Evolutionary conservation across 768 basidiomycete genomes (phyloP).

Genomic region (Rhizopogon vinicolor): DNA sequence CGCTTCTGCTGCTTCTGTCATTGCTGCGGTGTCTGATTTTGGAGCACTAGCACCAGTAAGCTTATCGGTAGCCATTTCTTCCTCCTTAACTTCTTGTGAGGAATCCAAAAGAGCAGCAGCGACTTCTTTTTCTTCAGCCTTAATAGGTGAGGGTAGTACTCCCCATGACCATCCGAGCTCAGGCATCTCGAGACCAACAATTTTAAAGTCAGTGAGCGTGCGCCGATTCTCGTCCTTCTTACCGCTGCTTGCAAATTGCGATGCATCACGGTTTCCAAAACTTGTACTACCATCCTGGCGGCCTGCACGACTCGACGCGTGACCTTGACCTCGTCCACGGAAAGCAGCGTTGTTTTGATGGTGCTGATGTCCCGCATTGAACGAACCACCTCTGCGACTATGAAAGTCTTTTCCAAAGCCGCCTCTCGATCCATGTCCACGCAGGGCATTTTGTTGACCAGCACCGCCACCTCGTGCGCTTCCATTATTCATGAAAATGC

Average conservation of each 20-base stretch:
- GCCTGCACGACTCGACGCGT: conserved; percentile 34
- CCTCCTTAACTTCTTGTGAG: conserved; percentile 30
- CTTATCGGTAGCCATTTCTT: conserved; percentile 16
- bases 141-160: conserved; percentile 36
- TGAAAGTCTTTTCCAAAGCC: conserved; percentile 65
- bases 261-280: conserved; percentile 49
- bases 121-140: conserved; percentile 34
- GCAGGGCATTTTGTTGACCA: conserved; percentile 42
- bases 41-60: conserved; percentile 4
- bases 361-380: conserved; percentile 41
- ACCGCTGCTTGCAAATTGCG: conserved; percentile 44
- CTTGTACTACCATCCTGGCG: conserved; percentile 31
- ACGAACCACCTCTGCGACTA: conserved; percentile 61
- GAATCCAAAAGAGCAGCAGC: conserved; percentile 25
- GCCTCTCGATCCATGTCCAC: conserved; percentile 62
- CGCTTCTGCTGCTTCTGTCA: conserved; percentile 27
- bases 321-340: conserved; percentile 62
- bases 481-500: conserved; percentile 28
- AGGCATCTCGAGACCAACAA: conserved; percentile 83
- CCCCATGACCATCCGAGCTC: conserved; percentile 91
- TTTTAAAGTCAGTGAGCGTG: conserved; percentile 97
- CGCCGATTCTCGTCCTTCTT: conserved; percentile 87
- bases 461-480: conserved; percentile 38
- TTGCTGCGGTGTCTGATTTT: conserved; percentile 15
- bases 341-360: conserved; percentile 39